Conservation (phyloP, 768 basidiomycete genomes). For the Lactarius evosmus region DNA sequence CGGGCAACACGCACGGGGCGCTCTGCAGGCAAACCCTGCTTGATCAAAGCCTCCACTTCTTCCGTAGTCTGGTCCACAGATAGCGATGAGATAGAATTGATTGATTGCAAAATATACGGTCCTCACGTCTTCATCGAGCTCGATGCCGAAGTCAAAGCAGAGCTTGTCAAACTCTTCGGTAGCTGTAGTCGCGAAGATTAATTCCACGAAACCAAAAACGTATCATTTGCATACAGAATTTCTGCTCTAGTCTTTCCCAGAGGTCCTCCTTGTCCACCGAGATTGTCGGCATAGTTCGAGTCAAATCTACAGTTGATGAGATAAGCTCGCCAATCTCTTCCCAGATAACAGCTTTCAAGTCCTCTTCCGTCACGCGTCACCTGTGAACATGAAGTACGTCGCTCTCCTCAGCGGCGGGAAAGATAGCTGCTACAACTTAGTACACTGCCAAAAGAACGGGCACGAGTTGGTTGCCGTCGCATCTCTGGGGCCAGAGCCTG, state of each 20-base stretch:
- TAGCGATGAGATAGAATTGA: slow-evolving; percentile 8
- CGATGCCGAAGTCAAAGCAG: slow-evolving; percentile 96
- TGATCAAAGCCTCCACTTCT: slow-evolving; percentile 77
- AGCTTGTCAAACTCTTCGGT: slow-evolving; percentile 93
- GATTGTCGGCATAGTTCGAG: slow-evolving; percentile 81
- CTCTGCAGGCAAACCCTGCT: slow-evolving; percentile 81
- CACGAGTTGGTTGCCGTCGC: slow-evolving; percentile 88
- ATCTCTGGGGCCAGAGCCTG: slow-evolving; percentile 76
- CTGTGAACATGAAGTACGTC: slow-evolving; percentile 75
- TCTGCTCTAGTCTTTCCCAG: slow-evolving; percentile 77
- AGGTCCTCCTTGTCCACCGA: slow-evolving; percentile 95
- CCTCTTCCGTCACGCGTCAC: slow-evolving; percentile 1
- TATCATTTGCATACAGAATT: slow-evolving; percentile 61
- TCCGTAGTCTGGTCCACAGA: slow-evolving; percentile 66
- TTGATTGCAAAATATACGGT: neutral
- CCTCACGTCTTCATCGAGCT: slow-evolving; percentile 95
- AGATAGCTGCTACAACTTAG: slow-evolving; percentile 93
- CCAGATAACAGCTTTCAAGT: no score
- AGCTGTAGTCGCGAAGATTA: slow-evolving; percentile 47
- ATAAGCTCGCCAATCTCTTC: neutral
- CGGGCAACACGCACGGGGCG: slow-evolving; percentile 57
- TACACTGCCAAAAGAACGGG: slow-evolving; percentile 82
- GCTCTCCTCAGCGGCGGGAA: slow-evolving; percentile 96
- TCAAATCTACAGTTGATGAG: neutral
- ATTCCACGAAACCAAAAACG: no score